These are phyloP conservation scores for Jaltomata sinuosa DNA, from an alignment of 257 asterid species.

Conservation along the genomic window DNA sequence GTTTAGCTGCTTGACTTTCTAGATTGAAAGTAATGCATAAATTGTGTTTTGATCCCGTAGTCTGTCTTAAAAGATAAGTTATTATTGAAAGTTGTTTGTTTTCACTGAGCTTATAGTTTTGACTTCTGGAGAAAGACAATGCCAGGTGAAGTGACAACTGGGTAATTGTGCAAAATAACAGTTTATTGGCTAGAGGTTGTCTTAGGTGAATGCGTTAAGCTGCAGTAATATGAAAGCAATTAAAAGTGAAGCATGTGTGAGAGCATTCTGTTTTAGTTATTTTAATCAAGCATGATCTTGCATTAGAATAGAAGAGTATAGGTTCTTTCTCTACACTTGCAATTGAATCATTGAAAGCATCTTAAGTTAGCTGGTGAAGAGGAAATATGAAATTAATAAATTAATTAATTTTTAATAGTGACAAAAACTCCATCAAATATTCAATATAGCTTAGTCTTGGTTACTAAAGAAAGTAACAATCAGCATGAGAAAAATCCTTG, in stretches of 20 bases:
- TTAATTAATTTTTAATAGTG: too few species aligned
- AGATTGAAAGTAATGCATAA: neutral
- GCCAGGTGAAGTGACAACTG: neutral
- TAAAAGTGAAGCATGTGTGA: neutral
- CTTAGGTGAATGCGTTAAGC: neutral
- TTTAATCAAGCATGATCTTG: neutral
- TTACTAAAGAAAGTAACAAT: conserved; percentile 22
- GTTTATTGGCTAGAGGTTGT: neutral
- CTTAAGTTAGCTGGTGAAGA: too few species aligned
- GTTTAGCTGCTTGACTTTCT: neutral
- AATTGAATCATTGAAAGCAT: too few species aligned
- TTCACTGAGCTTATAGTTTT: neutral
- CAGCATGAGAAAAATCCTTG: conserved; percentile 72
- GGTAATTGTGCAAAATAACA: neutral
- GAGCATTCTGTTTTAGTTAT: neutral
- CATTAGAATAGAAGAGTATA: neutral
- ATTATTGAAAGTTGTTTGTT: neutral
- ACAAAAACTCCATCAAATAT: neutral
- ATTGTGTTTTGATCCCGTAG: neutral
- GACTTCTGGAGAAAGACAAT: too few species aligned
- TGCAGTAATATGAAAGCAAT: neutral
- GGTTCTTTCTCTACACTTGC: neutral
- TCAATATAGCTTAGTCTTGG: neutral
- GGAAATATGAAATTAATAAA: too few species aligned
- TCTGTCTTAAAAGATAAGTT: neutral